Evolutionary conservation across 257 asterid species (phyloP).

Genomic region (Forsythia viridissima): DNA sequence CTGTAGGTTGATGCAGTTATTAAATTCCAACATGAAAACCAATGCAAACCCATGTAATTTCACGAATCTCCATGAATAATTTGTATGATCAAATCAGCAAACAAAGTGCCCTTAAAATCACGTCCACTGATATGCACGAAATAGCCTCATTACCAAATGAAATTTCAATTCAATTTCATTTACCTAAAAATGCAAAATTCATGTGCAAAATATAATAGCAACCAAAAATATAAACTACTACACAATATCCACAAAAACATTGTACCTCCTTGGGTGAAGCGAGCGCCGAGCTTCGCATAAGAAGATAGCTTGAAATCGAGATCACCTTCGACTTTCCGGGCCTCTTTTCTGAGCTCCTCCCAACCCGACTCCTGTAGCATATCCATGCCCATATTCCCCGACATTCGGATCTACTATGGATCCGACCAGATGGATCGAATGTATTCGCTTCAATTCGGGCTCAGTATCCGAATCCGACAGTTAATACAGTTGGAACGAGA

Average conservation of each 20-base stretch:
- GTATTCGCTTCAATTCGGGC: not conserved
- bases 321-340: slow-evolving; percentile 95
- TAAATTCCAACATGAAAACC: not conserved
- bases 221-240: not conserved
- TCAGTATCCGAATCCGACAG: slow-evolving; percentile 12
- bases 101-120: not conserved
- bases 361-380: slow-evolving; percentile 89
- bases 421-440: slow-evolving; percentile 28
- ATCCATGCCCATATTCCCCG: slow-evolving; percentile 63
- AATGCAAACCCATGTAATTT: not conserved
- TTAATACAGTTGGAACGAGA: not conserved
- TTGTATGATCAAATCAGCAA: not conserved
- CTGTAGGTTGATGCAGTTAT: not conserved
- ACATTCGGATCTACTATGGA: slow-evolving; percentile 18
- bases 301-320: slow-evolving; percentile 97
- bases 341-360: slow-evolving; percentile 97
- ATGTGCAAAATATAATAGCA: not conserved
- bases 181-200: not conserved
- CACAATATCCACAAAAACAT: not conserved
- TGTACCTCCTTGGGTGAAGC: slow-evolving; percentile 79
- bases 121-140: not conserved
- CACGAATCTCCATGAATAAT: not conserved
- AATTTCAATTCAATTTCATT: not conserved
- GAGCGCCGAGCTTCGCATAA: slow-evolving; percentile 92
- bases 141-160: not conserved